Base-by-base conservation (phyloP, 106 monocot genomes). In the Acorus gramineus region DNA sequence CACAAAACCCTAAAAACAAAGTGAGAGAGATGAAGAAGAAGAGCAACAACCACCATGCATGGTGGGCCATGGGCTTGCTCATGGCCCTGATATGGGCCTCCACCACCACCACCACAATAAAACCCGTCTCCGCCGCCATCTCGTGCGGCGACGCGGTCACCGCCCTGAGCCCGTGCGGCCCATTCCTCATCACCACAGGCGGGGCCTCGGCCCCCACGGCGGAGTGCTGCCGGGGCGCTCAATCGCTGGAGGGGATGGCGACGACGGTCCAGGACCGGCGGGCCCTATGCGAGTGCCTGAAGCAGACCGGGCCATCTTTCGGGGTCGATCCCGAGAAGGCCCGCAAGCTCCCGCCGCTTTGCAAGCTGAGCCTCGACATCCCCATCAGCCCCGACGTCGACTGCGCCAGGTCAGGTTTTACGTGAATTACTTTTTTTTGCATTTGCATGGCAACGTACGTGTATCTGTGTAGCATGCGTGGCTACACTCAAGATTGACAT, bases 61-160 rank as follows among this genome's bases (percentile, higher is more conserved):
- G 28, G 28, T 28, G 28, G 28, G 28, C 28, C 28, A 28, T 28
- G 28, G 28, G 28, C 28, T 28, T 28, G 28, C 28, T 28, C 28
- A 28, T 28, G 28, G 28, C 28, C 28, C 28, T 28, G 28, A 28
- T 28, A 28, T 28, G 28, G 28, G 28, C 28, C 28, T 28, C 28
- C 28, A 28, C 28, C 28, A 28, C 28, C 28, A 28, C 28, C 28
- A 28, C 28, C 28, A 28, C 28, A 28, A 28, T 28, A 28, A 28
- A 28, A 28, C 28, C 28, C 28, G 28, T 28, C 28, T 28, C 28
- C 28, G 60, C 7, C 6, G 76, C 61, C 11, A 3, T 85, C 55
- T 77, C 86, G 66, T 93, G 93, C 67, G 76, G 83, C 42, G 81
- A 86, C 43, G 93, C 89, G 0, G 74, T 93, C 54, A 70, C 65